Evolutionary conservation across 441 rosid genomes (phyloP).

Genomic region (Populus hybrid): DNA sequence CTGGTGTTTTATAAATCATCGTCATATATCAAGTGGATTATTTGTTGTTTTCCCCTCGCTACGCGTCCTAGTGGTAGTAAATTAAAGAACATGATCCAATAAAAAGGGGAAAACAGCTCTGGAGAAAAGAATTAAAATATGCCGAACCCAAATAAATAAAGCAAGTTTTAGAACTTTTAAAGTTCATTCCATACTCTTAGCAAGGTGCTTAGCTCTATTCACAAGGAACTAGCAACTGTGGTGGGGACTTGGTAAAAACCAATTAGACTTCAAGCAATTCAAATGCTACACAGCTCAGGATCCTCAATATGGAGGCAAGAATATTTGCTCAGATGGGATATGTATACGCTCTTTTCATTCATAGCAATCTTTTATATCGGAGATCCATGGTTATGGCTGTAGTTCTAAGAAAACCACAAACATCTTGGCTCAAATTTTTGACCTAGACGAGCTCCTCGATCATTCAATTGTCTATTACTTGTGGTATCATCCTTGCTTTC

Average conservation of each 20-base stretch:
- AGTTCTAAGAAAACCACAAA: not conserved
- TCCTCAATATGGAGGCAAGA: not conserved
- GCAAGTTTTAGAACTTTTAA: not conserved
- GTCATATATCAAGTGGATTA: not conserved
- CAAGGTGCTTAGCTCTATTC: not conserved
- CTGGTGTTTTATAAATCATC: not conserved
- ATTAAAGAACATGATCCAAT: too few species aligned
- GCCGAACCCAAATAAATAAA: not conserved
- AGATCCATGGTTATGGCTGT: not conserved
- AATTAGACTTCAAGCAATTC: not conserved
- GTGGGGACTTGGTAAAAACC: not conserved
- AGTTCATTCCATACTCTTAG: not conserved
- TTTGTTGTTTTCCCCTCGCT: too few species aligned
- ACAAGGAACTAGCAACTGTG: not conserved
- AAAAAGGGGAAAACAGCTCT: not conserved
- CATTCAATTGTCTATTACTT: not conserved
- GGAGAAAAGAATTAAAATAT: not conserved
- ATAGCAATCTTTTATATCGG: not conserved
- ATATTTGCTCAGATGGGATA: not conserved
- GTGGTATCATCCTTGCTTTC: not conserved
- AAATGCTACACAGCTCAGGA: not conserved
- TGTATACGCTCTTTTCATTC: not conserved
- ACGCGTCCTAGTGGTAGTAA: not conserved
- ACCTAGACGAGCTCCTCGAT: not conserved
- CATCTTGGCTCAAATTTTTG: constrained; percentile 12